These are phyloP conservation scores for Jasminum sambac DNA, from an alignment of 257 asterid species.

Conservation along the genomic window DNA sequence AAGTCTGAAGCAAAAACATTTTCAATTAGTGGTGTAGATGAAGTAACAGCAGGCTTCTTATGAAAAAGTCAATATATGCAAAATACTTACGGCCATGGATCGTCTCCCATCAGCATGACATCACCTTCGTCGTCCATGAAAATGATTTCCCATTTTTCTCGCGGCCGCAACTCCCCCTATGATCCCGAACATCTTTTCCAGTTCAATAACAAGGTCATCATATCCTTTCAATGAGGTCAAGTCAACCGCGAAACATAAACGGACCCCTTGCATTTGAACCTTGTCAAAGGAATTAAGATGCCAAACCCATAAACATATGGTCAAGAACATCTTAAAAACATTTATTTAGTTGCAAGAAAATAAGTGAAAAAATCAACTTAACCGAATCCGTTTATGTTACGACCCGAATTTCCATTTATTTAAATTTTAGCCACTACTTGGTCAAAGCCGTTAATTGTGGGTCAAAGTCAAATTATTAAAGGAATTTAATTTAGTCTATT, in stretches of 20 bases:
- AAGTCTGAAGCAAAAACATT: too few species aligned
- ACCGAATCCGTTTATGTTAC: background rate
- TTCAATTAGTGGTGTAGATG: too few species aligned
- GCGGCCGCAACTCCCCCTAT: conserved; percentile 68
- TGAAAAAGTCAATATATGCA: background rate
- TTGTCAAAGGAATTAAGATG: conserved; percentile 30
- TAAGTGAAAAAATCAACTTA: background rate
- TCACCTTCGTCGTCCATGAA: conserved; percentile 95
- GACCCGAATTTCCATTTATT: too few species aligned
- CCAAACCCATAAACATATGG: conserved; percentile 7
- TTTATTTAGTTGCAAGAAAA: background rate
- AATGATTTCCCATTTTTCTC: conserved; percentile 80
- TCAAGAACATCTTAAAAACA: conserved; percentile 15
- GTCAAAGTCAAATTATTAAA: too few species aligned
- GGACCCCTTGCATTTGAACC: conserved; percentile 99
- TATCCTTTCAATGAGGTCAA: conserved; percentile 71
- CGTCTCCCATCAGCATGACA: conserved; percentile 93
- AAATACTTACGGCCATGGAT: conserved; percentile 94
- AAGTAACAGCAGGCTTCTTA: too few species aligned
- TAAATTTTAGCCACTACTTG: too few species aligned
- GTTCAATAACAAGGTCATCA: conserved; percentile 65
- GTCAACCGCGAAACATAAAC: conserved; percentile 94
- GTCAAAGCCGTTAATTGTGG: too few species aligned
- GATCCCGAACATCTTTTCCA: conserved; percentile 85
- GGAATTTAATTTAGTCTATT: too few species aligned